Evolutionary conservation across 2,329 filamentous ascomycete genomes (phyloP).

Genomic region (Ilyonectria robusta): DNA sequence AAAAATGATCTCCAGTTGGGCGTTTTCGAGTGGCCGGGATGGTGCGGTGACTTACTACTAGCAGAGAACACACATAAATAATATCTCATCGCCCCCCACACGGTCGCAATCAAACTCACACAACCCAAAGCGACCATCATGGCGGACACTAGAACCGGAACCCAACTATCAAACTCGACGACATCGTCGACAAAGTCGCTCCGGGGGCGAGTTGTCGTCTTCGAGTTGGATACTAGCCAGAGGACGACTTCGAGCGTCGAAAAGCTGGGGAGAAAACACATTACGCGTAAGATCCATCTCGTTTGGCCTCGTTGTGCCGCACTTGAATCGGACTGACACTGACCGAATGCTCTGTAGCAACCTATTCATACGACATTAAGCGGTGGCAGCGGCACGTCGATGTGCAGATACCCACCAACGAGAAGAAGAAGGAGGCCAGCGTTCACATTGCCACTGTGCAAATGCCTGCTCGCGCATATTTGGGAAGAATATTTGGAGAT

Average conservation of each 20-base stretch:
- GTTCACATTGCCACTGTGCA: neutral
- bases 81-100: neutral
- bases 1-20: neutral
- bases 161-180: neutral
- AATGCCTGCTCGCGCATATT: neutral
- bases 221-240: neutral
- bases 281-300: neutral
- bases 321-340: neutral
- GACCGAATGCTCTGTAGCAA: neutral
- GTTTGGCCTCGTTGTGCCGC: neutral
- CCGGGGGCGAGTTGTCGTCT: neutral
- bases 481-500: neutral
- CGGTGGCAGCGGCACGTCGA: constrained; percentile 5
- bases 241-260: neutral
- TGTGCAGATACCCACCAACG: neutral
- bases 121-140: neutral
- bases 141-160: neutral
- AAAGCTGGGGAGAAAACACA: neutral
- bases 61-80: too few relatives aligned
- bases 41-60: too few relatives aligned
- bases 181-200: neutral
- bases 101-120: neutral
- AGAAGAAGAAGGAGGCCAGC: neutral
- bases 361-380: neutral
- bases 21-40: neutral